Percentiles rank a stretch among this genome's conserved stretches.
Evolutionary conservation across 2,329 filamentous ascomycete species (phyloP).

Genomic region (Leptographium radiaticola): DNA sequence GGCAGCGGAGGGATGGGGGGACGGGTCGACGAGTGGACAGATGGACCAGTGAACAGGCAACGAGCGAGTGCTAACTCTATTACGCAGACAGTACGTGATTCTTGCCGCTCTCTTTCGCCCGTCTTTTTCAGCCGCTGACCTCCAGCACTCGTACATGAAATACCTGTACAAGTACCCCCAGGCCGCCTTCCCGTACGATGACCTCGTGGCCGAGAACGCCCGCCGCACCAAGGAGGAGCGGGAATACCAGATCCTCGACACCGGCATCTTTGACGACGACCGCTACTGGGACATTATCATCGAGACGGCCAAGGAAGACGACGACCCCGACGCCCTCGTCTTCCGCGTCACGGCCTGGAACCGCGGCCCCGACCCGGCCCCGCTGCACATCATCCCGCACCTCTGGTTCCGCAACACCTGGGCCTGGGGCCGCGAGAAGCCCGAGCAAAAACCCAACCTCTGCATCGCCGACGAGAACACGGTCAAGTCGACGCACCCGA

Average conservation of each 20-base stretch:
- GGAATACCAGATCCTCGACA: conserved; percentile 89
- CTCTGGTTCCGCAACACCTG: conserved; percentile 97
- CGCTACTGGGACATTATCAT: conserved; percentile 96
- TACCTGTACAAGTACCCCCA: conserved; percentile 97
- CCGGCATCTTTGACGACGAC: conserved; percentile 75
- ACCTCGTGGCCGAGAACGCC: conserved; percentile 74
- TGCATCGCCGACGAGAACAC: conserved; percentile 50
- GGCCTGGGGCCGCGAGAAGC: conserved; percentile 76
- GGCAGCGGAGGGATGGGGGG: no score
- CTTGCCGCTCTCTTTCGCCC: neutral
- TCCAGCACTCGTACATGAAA: conserved; percentile 97
- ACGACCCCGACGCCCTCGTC: conserved; percentile 79
- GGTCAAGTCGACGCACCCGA: conserved; percentile 65
- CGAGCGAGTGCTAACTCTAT: neutral
- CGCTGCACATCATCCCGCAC: conserved; percentile 85
- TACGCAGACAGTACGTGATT: conserved; percentile 30
- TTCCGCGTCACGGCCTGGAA: conserved; percentile 97
- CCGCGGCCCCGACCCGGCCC: conserved; percentile 77
- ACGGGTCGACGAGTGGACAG: no score
- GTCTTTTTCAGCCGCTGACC: neutral
- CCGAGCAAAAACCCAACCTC: conserved; percentile 70
- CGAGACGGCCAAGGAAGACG: conserved; percentile 86
- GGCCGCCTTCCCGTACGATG: conserved; percentile 79
- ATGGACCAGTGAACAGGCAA: neutral
- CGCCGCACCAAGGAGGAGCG: conserved; percentile 60